Base-by-base conservation (phyloP, 495 filamentous ascomycete species). In the Aspergillus biplanus region DNA sequence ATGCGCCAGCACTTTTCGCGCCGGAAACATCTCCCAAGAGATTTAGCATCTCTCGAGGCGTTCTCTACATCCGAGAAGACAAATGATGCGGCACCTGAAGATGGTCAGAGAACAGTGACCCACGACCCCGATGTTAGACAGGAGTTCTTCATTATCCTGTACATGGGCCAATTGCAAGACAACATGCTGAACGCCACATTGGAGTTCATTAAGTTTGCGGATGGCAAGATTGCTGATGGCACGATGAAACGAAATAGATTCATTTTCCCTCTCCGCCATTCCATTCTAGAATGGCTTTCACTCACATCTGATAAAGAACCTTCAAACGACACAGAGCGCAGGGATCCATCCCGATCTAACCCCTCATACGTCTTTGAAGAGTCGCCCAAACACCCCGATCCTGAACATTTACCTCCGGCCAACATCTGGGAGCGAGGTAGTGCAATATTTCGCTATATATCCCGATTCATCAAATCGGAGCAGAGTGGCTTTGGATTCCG, bases 331-430 rank as follows among this genome's bases (percentile, higher is more conserved):
- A 46, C 63, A 9, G 59, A 66, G n/a, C 66, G 62, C 18, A 59
- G 70, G 47, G 56, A 64, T 9, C 70, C 70, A 0, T 73, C 70
- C 1, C 63, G 65, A 42, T 67, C 65, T 9, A 62, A 69, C 42
- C 64, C 69, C 3, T 67, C 67, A 1, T 53, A 48, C 21, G 33
- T 66, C 16, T 60, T 68, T 37, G 56, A 59, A 0, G 46, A 42
- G 31, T 35, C 39, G 1, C 52, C 54, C 39, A 58, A 60, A 9
- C 65, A 72, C 31, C 72, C 73, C 61, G 87, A 94, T 62, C 90
- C 90, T 0, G 90, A 94, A 62, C 90, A 92, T 72, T 80, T 92
- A 0, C 86, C 86, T 1, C 86, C 90, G 0, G 71, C 75, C 13
- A 90, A 82, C 37, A 52, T 71, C 2, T 89, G 84, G 83, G 81